Evolutionary conservation across 495 filamentous ascomycete genomes (phyloP), one percentile per base, ranked within the genome.

Genomic region (Trichoderma erinaceum): DNA sequence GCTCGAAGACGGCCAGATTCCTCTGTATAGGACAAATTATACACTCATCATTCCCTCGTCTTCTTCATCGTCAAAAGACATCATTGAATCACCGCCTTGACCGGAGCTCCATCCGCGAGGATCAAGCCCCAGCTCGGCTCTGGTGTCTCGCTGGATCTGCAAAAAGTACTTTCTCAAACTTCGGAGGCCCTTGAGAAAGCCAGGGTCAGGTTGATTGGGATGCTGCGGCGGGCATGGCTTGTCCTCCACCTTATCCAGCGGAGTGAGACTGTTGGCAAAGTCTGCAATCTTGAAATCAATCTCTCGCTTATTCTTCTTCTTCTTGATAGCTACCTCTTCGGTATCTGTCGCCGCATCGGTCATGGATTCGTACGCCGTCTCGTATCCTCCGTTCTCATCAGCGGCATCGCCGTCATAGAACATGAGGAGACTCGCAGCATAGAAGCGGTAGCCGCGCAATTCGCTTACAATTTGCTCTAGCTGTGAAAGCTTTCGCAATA

Each of bases 231-330:
- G 96, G 69, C 94, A 97, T 38, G 86, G 82, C 38, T 86, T 85
- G 66, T 84, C 80, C 8, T 87, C 80, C 1, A 72, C 75, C 27
- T 87, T 77, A 72, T 97, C 92, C 66, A 93, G 92, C 4, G 91
- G 90, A 12, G 92, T 97, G 10, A 98, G 89, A 70, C 93, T 97
- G 74, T 99, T 99, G 32, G 95, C 95, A 81, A 99, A 99, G 75
- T 99, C 95, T 58, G 97, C 93, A 75, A 99, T 96, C 77, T 97
- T 97, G 74, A 99, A 84, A 73, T 96, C 90, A 68, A 99, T 91
- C 65, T 88, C 83, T 11, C 78, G 75, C 68, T 72, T 73, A 68
- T 73, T 79, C 16, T 75, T 76, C 61, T 74, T 73, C 68, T 74
- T 79, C 66, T 69, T 65, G 70, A 72, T 38, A 3, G 35, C 69